phyloP scores from a whole-genome alignment of 2,329 filamentous ascomycete genomes.

The Biscogniauxia marginata region DNA sequence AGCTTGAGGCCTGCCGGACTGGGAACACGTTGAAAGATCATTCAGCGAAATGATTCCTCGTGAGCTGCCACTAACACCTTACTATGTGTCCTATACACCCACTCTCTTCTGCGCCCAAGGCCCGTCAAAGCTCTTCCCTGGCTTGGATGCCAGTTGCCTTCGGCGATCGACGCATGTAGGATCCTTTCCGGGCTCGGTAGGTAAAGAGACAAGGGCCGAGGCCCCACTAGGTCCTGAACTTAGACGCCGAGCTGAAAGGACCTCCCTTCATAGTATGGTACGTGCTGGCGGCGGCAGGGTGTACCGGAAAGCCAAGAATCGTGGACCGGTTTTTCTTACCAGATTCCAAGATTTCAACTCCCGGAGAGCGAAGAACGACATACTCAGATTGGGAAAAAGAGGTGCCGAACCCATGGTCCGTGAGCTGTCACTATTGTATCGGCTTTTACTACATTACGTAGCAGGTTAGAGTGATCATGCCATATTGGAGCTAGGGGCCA shows the following conservation, averaged over 20 bases:
- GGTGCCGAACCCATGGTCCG: background rate
- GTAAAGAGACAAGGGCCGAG: conserved; percentile 5
- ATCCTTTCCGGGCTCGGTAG: conserved; percentile 19
- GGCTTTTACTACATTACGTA: background rate
- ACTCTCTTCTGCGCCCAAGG: conserved; percentile 9
- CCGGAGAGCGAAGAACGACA: background rate
- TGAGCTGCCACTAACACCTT: background rate
- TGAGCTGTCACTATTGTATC: background rate
- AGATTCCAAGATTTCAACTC: background rate
- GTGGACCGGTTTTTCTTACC: background rate
- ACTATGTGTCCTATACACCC: background rate
- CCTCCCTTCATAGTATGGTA: background rate
- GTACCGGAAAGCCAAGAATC: background rate
- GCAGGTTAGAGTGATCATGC: background rate
- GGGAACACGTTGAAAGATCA: background rate
- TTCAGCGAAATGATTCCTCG: background rate
- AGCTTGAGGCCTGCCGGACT: background rate
- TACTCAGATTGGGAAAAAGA: background rate
- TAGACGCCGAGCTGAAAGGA: background rate
- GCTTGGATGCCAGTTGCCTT: background rate
- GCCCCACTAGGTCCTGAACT: background rate
- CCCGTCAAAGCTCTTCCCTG: conserved; percentile 8
- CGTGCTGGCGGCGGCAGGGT: background rate
- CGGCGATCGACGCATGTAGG: conserved; percentile 10
- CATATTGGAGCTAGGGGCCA: background rate